These are phyloP conservation scores for Neolentinus lepideus DNA, from an alignment of 1,284 basidiomycete genomes.

Conservation along the genomic window DNA sequence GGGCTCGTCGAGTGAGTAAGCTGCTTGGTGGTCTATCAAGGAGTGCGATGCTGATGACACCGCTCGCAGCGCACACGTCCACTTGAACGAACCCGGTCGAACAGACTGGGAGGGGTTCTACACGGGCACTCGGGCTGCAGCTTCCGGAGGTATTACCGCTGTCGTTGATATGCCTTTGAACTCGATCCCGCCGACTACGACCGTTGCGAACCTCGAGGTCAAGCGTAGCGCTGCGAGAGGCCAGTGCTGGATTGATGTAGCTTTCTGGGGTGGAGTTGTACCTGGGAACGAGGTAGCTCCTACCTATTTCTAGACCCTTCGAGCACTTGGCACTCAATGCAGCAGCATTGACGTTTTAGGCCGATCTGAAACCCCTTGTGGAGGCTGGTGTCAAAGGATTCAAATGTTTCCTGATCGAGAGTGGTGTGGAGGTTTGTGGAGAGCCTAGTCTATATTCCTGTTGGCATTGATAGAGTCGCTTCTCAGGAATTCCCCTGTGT, in stretches of 20 bases:
- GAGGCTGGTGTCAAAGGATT: conserved; percentile 84
- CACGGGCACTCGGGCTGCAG: conserved; percentile 84
- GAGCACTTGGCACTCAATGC: background rate
- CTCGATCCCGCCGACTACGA: conserved; percentile 91
- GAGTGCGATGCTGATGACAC: background rate
- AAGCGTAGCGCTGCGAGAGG: conserved; percentile 68
- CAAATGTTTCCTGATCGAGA: conserved; percentile 93
- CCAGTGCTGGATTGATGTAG: conserved; percentile 81
- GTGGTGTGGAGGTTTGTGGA: conserved; percentile 91
- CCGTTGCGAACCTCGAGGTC: conserved; percentile 59
- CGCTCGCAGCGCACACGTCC: conserved; percentile 72
- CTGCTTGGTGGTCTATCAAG: background rate
- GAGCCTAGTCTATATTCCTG: conserved; percentile 13
- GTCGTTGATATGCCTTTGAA: conserved; percentile 95
- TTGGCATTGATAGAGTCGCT: background rate
- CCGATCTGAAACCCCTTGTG: conserved; percentile 60
- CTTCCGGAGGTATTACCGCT: conserved; percentile 86
- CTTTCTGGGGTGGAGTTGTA: conserved; percentile 93
- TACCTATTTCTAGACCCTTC: background rate
- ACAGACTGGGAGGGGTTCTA: conserved; percentile 93
- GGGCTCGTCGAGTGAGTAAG: conserved; percentile 76
- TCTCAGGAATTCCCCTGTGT: conserved; percentile 87
- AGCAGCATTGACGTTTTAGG: conserved; percentile 27
- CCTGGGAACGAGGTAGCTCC: conserved; percentile 71
- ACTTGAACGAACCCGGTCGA: conserved; percentile 89